Conservation (phyloP, 805 yeast genomes). For the Saccharomycopsis fermentans region DNA sequence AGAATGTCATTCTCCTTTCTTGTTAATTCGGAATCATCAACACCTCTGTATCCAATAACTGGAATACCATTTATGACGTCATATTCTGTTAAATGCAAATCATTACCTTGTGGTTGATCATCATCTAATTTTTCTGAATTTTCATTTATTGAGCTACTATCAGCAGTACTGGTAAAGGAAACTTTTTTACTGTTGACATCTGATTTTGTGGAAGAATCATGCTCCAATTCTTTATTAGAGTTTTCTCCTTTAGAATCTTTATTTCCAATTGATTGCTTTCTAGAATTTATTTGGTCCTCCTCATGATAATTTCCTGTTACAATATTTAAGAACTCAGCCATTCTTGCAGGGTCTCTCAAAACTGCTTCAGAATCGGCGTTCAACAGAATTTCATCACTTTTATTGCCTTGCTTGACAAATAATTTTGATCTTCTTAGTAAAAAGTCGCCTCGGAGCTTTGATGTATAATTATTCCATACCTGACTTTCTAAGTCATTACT, state of each 20-base stretch:
- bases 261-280: constrained; percentile 27
- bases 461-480: constrained; percentile 77
- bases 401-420: constrained; percentile 29
- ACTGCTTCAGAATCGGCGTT: constrained; percentile 63
- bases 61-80: constrained; percentile 80
- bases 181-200: not conserved
- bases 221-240: not conserved
- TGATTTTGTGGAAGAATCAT: not conserved
- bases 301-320: constrained; percentile 23
- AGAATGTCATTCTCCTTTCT: constrained; percentile 33
- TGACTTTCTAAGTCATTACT: constrained; percentile 62
- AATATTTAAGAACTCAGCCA: constrained; percentile 43
- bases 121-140: constrained; percentile 5
- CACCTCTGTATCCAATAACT: constrained; percentile 42
- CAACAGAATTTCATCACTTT: constrained; percentile 36
- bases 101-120: constrained; percentile 41
- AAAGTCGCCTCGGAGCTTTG: constrained; percentile 67
- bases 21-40: constrained; percentile 37
- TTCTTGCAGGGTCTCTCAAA: constrained; percentile 51
- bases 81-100: constrained; percentile 67
- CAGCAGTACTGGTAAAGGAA: not conserved
- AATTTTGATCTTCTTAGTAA: constrained; percentile 58
- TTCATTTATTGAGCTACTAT: not conserved
- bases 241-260: constrained; percentile 14
- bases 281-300: constrained; percentile 15